Percentiles rank a stretch among this genome's conserved stretches.
Evolutionary conservation across 2,329 filamentous ascomycete genomes (phyloP).

Genomic region (Exophiala bonariae): DNA sequence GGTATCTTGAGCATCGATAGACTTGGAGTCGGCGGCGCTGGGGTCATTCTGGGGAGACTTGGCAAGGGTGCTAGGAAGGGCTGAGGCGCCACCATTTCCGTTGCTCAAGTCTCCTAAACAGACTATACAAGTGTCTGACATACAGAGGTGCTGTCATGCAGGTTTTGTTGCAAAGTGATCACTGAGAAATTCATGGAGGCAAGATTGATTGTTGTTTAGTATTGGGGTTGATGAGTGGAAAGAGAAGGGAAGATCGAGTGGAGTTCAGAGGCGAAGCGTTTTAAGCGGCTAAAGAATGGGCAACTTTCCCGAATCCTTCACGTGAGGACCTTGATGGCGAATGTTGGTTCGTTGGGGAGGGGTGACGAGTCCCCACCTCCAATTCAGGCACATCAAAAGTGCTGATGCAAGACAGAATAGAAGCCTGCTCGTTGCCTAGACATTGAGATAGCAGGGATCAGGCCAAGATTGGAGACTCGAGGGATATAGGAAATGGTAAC

Average conservation of each 20-base stretch:
- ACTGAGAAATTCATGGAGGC: conserved; percentile 16
- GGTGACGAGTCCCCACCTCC: too few species aligned
- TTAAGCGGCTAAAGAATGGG: conserved; percentile 9
- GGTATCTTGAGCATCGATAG: conserved; percentile 30
- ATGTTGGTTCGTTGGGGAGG: too few species aligned
- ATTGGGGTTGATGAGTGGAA: conserved; percentile 15
- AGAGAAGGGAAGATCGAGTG: conserved; percentile 20
- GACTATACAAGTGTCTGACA: conserved; percentile 70
- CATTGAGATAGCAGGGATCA: too few species aligned
- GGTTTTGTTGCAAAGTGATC: conserved; percentile 22
- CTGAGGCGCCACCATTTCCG: conserved; percentile 53
- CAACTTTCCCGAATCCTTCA: conserved; percentile 11
- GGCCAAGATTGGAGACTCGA: too few species aligned
- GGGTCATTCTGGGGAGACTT: conserved; percentile 33
- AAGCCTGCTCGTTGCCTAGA: too few species aligned
- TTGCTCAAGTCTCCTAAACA: conserved; percentile 69
- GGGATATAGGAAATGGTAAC: too few species aligned
- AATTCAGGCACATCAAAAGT: too few species aligned
- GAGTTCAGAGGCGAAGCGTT: conserved; percentile 4
- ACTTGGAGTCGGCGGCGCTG: conserved; percentile 32
- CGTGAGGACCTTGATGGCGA: too few species aligned
- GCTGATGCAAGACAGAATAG: too few species aligned
- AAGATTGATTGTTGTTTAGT: conserved; percentile 9
- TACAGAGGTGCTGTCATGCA: conserved; percentile 33
- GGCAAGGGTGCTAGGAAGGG: conserved; percentile 42